Percentiles rank a stretch among this genome's conserved stretches.
Conservation (phyloP, 768 basidiomycete genomes). For the Tephrocybe sp. region DNA sequence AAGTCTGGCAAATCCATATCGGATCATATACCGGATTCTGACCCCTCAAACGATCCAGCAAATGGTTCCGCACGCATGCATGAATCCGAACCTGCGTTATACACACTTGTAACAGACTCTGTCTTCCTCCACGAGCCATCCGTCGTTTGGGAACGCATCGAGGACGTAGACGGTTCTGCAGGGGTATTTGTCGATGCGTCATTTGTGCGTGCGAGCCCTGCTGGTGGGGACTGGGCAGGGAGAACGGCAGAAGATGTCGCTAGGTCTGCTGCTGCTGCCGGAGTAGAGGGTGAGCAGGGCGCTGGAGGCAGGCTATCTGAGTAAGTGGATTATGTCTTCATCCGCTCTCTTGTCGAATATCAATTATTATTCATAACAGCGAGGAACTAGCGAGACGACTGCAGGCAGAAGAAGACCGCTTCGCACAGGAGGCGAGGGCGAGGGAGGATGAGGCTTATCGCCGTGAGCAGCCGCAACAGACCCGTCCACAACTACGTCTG, state of each 20-base stretch:
- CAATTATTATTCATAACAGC: constrained; percentile 30
- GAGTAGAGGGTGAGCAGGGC: constrained; percentile 10
- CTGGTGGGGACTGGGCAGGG: constrained; percentile 80
- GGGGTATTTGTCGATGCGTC: constrained; percentile 77
- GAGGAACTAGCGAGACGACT: constrained; percentile 70
- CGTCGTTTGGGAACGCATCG: constrained; percentile 89
- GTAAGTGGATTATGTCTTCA: constrained; percentile 37
- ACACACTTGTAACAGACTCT: constrained; percentile 83
- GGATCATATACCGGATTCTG: constrained; percentile 14
- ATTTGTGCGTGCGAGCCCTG: constrained; percentile 60
- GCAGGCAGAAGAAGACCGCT: constrained; percentile 76
- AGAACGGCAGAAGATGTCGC: constrained; percentile 63
- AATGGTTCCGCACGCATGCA: background rate
- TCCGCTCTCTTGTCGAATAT: background rate
- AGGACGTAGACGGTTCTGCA: constrained; percentile 80
- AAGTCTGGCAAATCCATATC: constrained; percentile 33
- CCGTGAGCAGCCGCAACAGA: constrained; percentile 23
- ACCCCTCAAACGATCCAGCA: background rate
- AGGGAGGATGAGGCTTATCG: constrained; percentile 30
- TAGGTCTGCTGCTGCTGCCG: constrained; percentile 38
- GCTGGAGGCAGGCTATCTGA: constrained; percentile 42
- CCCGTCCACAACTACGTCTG: background rate
- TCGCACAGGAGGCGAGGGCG: constrained; percentile 25
- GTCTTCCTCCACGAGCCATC: constrained; percentile 73
- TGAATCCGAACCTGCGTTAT: constrained; percentile 45